Base-by-base conservation (phyloP, 495 filamentous ascomycete species). In the Hypoxylon rickii region DNA sequence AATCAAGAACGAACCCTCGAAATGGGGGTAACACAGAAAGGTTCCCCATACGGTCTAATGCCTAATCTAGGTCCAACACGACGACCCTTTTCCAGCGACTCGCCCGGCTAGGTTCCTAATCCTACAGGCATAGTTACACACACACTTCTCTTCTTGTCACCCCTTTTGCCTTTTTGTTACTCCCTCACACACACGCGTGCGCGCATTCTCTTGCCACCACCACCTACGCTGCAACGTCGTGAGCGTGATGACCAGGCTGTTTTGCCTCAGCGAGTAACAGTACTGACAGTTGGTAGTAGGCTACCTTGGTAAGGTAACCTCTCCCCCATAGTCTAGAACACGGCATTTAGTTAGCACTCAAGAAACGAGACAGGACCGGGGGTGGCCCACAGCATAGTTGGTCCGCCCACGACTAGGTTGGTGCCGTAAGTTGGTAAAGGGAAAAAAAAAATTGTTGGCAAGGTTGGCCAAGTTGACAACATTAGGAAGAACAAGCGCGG, bases 361-460 rank as follows among this genome's bases (percentile, higher is more conserved):
- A 34, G 3, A 56, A 56, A 56, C 58, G 44, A 44, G 26, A 46
- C 18, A 56, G 26, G 58, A 52, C 58, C 51, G 52, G 58, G 58
- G 58, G 51, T 51, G 58, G 58, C 58, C 58, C 58, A 62, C 58
- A 56, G 58, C 42, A 21, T 13, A 52, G 41, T 44, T 62, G 58
- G 58, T 56, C 58, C 58, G 58, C 51, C 52, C 58, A 50, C 58
- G 37, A 56, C 51, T 41, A 45, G 45, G 51, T 44, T 13, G 34
- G 41, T 29, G 24, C 10, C 4, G 24, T 29, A 29, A 29, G 24
- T 29, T 29, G 10, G 24, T 10, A 4, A 4, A 29, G 24, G 24
- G 24, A 4, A 4, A 4, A 29, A 10, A 10, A 4, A 29, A 10
- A 29, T 29, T 4, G 24, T 29, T 4, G 10, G 24, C 10, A 29